These are phyloP conservation scores for Annulohypoxylon stygium DNA, from an alignment of 495 filamentous ascomycete species.

Conservation along the genomic window DNA sequence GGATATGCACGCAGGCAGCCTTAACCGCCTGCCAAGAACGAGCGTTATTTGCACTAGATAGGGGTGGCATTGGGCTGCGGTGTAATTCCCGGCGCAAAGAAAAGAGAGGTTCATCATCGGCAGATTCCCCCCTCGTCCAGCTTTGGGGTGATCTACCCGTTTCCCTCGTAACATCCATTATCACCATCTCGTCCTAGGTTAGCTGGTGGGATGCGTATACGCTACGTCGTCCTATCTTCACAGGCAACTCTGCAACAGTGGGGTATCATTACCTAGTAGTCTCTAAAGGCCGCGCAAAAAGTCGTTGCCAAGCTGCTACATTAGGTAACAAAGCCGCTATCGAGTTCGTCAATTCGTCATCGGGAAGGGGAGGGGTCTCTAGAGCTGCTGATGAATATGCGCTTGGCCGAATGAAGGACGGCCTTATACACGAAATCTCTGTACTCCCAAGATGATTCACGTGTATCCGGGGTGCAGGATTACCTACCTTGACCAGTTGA, in stretches of 20 bases:
- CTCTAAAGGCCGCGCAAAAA: conserved; percentile 5
- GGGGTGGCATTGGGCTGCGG: conserved; percentile 43
- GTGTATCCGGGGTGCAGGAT: conserved; percentile 47
- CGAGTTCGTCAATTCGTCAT: conserved; percentile 34
- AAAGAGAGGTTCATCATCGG: conserved; percentile 37
- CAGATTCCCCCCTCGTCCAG: conserved; percentile 35
- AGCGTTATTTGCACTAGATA: conserved; percentile 31
- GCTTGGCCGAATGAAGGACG: conserved; percentile 34
- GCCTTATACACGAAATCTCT: conserved; percentile 36
- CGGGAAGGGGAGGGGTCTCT: conserved; percentile 11
- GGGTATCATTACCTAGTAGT: background rate
- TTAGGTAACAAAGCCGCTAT: conserved; percentile 47
- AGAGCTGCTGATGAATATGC: conserved; percentile 31
- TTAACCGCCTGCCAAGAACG: conserved; percentile 45
- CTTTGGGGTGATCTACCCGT: conserved; percentile 19
- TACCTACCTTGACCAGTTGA: conserved; percentile 17
- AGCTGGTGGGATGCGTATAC: conserved; percentile 8
- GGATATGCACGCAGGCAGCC: conserved; percentile 41
- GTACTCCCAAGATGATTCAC: conserved; percentile 37
- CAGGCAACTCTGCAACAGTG: conserved; percentile 5
- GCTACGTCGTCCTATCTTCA: conserved; percentile 5
- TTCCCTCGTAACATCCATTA: conserved; percentile 41
- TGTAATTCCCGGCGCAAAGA: conserved; percentile 46
- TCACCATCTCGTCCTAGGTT: conserved; percentile 31
- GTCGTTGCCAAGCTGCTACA: conserved; percentile 33